These are phyloP conservation scores for Ganoderma lingzhi DNA, from an alignment of 1,284 basidiomycete species.

Conservation along the genomic window DNA sequence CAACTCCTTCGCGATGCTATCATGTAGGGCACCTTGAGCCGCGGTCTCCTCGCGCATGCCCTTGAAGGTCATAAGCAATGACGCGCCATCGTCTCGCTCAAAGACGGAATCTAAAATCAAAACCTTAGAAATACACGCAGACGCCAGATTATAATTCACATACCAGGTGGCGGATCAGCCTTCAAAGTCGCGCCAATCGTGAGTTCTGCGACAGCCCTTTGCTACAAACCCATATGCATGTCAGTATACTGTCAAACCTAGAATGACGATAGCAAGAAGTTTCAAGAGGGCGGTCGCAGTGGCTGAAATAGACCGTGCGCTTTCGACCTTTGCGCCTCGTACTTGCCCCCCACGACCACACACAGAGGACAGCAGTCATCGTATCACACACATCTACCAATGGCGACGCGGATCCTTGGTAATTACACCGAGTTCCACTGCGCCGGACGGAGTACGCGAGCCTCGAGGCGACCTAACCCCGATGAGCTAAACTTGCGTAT, in stretches of 20 bases:
- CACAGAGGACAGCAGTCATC: not conserved
- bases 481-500: not conserved
- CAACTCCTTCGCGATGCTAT: slow-evolving; percentile 71
- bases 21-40: slow-evolving; percentile 73
- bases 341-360: not conserved
- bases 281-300: not conserved
- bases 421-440: not conserved
- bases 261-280: not conserved
- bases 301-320: not conserved
- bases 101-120: slow-evolving; percentile 66
- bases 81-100: slow-evolving; percentile 79
- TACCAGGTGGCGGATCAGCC: slow-evolving; percentile 61
- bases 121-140: not conserved
- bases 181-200: slow-evolving; percentile 66
- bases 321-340: not conserved
- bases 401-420: not conserved
- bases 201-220: slow-evolving; percentile 67
- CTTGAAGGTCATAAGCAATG: slow-evolving; percentile 78
- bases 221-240: not conserved
- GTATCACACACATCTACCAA: not conserved
- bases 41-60: slow-evolving; percentile 77
- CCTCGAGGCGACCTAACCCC: not conserved
- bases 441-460: not conserved
- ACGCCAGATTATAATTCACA: not conserved
- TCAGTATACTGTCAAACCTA: not conserved